Percentiles rank a stretch among this genome's conserved stretches.
phyloP scores from a whole-genome alignment of 225 moss, liverwort and hornwort species.

The Marchantia polymorpha region DNA sequence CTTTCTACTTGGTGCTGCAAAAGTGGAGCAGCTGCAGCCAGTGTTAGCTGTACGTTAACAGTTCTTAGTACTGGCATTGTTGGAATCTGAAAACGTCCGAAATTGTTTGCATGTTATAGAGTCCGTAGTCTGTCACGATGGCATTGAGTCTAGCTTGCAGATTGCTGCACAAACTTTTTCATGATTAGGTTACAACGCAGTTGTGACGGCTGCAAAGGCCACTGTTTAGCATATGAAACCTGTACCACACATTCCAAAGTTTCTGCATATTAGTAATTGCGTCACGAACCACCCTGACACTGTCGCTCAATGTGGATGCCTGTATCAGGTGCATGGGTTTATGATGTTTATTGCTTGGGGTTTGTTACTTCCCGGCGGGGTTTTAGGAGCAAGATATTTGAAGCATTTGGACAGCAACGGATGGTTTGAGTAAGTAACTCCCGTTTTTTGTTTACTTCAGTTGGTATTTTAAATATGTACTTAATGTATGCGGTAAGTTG shows the following conservation, averaged over 20 bases:
- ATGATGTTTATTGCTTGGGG: conserved; percentile 99
- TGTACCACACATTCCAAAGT: not conserved
- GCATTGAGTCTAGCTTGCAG: not conserved
- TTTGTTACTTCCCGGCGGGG: conserved; percentile 81
- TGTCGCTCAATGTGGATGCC: not conserved
- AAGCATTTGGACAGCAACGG: conserved; percentile 86
- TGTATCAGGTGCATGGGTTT: conserved; percentile 80
- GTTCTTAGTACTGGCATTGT: not conserved
- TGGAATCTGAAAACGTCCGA: not conserved
- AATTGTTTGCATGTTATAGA: not conserved
- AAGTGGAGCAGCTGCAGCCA: conserved; percentile 91
- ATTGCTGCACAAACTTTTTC: not conserved
- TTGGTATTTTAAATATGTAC: not conserved
- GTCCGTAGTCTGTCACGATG: not conserved
- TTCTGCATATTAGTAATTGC: not conserved
- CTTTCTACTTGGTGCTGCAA: conserved; percentile 69
- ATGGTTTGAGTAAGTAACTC: conserved; percentile 62
- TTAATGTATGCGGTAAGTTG: not conserved
- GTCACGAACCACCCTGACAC: not conserved
- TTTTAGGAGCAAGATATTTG: conserved; percentile 84
- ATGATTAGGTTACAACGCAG: not conserved
- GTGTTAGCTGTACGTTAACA: conserved; percentile 67
- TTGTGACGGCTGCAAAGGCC: not conserved
- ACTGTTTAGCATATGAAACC: not conserved
- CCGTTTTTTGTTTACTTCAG: not conserved